phyloP scores from a whole-genome alignment of 176 grass and related monocot genomes.

The Poa annua region DNA sequence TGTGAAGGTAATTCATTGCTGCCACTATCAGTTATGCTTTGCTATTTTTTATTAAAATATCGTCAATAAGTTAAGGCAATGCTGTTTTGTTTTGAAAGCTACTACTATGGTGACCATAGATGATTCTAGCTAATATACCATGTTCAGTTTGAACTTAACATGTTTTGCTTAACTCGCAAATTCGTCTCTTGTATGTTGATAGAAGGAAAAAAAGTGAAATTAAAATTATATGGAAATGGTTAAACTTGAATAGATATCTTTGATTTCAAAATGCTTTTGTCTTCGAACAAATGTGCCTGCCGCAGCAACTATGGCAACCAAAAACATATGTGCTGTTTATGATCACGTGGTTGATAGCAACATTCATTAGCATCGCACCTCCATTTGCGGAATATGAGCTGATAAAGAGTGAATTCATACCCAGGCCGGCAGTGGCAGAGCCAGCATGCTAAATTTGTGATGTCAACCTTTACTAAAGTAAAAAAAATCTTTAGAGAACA shows the following conservation, averaged over 20 bases:
- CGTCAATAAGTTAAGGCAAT: conserved; percentile 12
- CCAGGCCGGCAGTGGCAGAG: no score
- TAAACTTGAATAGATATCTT: conserved; percentile 8
- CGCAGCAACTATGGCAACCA: not conserved
- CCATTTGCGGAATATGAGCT: not conserved
- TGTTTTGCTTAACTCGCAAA: not conserved
- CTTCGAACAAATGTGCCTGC: not conserved
- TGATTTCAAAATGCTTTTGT: not conserved
- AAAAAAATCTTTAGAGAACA: no score
- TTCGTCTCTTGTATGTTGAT: not conserved
- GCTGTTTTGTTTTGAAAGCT: conserved; percentile 21
- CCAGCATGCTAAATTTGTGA: no score
- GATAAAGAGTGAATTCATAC: not conserved
- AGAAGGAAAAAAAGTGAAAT: not conserved
- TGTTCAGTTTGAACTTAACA: conserved; percentile 1
- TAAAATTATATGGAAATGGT: not conserved
- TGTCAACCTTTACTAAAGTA: no score
- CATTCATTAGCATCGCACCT: conserved; percentile 28
- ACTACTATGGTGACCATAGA: conserved; percentile 17
- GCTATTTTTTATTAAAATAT: conserved; percentile 29
- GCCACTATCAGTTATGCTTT: conserved; percentile 11
- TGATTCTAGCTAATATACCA: conserved; percentile 20
- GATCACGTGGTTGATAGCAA: not conserved
- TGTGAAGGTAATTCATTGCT: conserved; percentile 68
- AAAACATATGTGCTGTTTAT: not conserved